These are phyloP conservation scores for Brassica carinata DNA, from an alignment of 345 rosid genomes.

Conservation along the genomic window DNA sequence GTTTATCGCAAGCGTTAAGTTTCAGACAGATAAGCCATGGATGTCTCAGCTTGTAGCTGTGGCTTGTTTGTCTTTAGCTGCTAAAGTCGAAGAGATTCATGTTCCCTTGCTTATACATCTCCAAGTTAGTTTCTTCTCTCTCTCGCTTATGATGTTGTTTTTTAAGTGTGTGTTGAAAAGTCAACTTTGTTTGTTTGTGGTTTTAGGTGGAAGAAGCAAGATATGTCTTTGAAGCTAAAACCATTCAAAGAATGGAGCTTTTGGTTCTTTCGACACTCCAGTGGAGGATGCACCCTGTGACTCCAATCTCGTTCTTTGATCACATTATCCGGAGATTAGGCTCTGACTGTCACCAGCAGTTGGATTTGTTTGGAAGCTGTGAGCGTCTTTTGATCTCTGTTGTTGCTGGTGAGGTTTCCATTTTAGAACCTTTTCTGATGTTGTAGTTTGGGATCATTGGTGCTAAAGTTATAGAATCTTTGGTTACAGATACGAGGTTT, in stretches of 20 bases:
- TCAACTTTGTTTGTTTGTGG: background rate
- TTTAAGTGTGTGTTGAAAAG: background rate
- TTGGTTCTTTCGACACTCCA: slow-evolving; percentile 73
- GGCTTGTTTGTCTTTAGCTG: slow-evolving; percentile 87
- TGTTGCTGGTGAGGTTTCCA: slow-evolving; percentile 63
- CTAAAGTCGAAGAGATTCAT: slow-evolving; percentile 87
- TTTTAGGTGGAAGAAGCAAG: slow-evolving; percentile 72
- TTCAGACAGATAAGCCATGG: slow-evolving; percentile 85
- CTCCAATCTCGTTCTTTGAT: slow-evolving; percentile 80
- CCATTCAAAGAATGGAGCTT: slow-evolving; percentile 93
- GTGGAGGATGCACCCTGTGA: slow-evolving; percentile 93
- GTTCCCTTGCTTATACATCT: slow-evolving; percentile 79
- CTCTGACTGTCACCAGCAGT: slow-evolving; percentile 50
- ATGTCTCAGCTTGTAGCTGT: slow-evolving; percentile 88
- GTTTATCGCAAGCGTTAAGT: slow-evolving; percentile 55
- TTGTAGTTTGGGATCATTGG: background rate
- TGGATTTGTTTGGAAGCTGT: slow-evolving; percentile 65
- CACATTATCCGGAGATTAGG: slow-evolving; percentile 73
- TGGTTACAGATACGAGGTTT: slow-evolving; percentile 69
- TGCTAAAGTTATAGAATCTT: slow-evolving; percentile 33
- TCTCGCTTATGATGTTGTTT: slow-evolving; percentile 20
- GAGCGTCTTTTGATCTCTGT: slow-evolving; percentile 72
- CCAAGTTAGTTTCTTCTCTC: slow-evolving; percentile 56
- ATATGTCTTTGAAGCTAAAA: slow-evolving; percentile 76
- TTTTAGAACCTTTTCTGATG: background rate